Conservation (phyloP, 2,329 filamentous ascomycete species). For the Ophiostoma perfectum region DNA sequence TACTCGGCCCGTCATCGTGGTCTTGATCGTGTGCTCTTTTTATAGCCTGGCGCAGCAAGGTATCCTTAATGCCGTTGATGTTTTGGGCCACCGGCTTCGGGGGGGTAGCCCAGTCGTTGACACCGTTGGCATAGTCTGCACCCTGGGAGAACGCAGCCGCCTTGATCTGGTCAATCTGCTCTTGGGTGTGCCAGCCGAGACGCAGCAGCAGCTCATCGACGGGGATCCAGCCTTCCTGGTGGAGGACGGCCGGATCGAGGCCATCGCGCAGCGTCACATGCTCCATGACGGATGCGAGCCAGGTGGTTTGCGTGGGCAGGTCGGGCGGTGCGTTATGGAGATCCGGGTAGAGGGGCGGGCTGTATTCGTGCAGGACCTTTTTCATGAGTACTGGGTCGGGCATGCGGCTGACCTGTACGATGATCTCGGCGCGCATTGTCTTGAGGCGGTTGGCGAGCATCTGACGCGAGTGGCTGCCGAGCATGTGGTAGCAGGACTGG, state of each 20-base stretch:
- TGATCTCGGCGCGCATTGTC: neutral
- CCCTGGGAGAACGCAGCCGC: neutral
- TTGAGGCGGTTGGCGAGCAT: neutral
- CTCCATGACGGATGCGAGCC: neutral
- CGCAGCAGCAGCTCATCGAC: neutral
- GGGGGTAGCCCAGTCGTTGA: neutral
- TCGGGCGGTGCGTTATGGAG: constrained; percentile 13
- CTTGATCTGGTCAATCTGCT: neutral
- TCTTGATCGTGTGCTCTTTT: neutral
- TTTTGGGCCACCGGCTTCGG: neutral
- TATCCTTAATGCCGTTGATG: neutral
- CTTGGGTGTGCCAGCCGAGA: neutral
- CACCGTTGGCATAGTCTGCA: neutral
- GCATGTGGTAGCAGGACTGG: constrained; percentile 4
- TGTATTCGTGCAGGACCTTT: neutral
- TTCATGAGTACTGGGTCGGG: neutral
- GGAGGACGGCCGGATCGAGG: neutral
- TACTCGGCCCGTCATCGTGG: neutral
- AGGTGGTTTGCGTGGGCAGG: neutral
- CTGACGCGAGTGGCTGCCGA: neutral
- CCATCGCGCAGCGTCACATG: neutral
- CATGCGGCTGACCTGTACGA: neutral
- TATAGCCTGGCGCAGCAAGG: constrained; percentile 2
- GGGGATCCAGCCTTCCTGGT: neutral
- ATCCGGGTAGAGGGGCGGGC: constrained; percentile 17